Evolutionary conservation across 768 basidiomycete genomes (phyloP).

Genomic region (Mrakia frigida): DNA sequence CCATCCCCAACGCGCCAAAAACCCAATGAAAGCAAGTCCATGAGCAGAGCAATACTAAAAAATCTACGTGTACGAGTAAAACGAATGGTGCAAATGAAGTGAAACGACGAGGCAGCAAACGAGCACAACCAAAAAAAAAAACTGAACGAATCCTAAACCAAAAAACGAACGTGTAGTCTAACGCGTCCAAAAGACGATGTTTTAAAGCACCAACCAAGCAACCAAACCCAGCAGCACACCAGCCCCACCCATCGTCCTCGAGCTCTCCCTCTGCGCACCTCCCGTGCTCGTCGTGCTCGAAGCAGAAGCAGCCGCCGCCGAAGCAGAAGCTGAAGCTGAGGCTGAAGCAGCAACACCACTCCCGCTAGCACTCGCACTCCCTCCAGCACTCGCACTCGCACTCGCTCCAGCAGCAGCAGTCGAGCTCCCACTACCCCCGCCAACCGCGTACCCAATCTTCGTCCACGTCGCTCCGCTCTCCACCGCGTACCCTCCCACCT

Average conservation of each 20-base stretch:
- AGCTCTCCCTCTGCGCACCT: not conserved
- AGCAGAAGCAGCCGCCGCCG: not conserved
- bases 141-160: no score
- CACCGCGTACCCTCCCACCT: slow-evolving; percentile 37
- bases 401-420: not conserved
- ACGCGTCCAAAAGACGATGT: not conserved
- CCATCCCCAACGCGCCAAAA: no score
- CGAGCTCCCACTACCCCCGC: slow-evolving; percentile 33
- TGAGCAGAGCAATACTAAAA: no score
- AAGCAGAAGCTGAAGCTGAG: slow-evolving; percentile 11
- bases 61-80: no score
- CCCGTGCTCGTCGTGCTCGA: not conserved
- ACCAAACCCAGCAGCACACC: not conserved
- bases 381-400: not conserved
- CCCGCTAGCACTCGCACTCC: not conserved
- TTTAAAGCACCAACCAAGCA: not conserved
- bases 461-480: slow-evolving; percentile 39
- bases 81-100: no score
- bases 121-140: no score
- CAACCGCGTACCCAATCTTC: slow-evolving; percentile 41
- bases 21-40: no score
- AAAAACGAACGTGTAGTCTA: no score
- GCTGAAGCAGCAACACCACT: slow-evolving; percentile 12
- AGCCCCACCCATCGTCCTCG: not conserved
- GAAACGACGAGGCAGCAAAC: no score